Base-by-base conservation (phyloP, 148 eudicot genomes). In the Cornus suecica region DNA sequence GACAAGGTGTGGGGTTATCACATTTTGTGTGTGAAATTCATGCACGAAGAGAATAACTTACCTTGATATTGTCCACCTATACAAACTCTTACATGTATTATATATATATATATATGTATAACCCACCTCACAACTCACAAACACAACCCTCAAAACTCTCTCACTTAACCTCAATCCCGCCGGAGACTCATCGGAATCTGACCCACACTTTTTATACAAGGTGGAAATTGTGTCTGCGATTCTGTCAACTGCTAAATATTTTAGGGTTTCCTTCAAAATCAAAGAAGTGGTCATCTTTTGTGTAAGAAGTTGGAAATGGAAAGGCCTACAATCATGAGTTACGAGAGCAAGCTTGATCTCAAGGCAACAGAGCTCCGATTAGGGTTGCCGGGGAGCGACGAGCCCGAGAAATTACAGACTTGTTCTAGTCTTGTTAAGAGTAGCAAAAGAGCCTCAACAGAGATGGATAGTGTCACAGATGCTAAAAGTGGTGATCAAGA, bases 311-410 rank as follows among this genome's bases (percentile, higher is more conserved):
- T 27, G 73, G 42, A 80, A 41, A 84, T 79, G 83, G 82, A 79
- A 67, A 78, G 62, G 45, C 22, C 69, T n/a, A n/a, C n/a, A 16
- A 18, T 1, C 24, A 41, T 78, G 18, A 58, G 7, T 48, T 79
- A 31, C 23, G 80, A 69, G 41, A 45, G 80, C 22, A 81, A 82
- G 73, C 79, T 84, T 48, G 80, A 83, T 66, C 79, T 86, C n/a
- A 75, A 78, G 71, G 86, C 84, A 54, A 86, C 88, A 9, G 88
- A 86, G 65, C 83, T 87, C 4, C 81, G 83, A 77, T 77, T 87
- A 69, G 90, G 84, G 6, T 64, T 83, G 54, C 90, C 90, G 2
- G 90, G 90, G 51, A 68, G 80, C 42, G 83, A 80, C n/a, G 83
- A 78, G 61, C 58, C 63, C 26, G 68, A 78, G 27, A 70, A 66